A percentile compares a stretch with the other conserved stretches of the same genome.
phyloP scores from a whole-genome alignment of 2,329 filamentous ascomycete genomes.

The Arthrobotrys entomopaga region DNA sequence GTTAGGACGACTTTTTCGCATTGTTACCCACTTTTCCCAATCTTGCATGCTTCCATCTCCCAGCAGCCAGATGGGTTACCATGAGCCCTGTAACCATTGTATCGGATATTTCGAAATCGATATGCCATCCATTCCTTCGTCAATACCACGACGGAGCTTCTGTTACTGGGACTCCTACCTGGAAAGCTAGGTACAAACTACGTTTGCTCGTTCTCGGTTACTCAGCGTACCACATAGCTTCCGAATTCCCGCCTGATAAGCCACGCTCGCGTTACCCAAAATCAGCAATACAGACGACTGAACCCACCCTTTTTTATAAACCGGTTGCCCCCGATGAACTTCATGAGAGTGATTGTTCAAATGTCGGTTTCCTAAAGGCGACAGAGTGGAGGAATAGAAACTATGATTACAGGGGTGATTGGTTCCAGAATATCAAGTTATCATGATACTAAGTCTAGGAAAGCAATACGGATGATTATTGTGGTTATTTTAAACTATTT shows the following conservation, averaged over 20 bases:
- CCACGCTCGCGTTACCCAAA: too few species aligned
- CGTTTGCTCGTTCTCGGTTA: conserved; percentile 7
- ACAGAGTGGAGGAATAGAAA: conserved; percentile 36
- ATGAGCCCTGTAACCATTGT: background rate
- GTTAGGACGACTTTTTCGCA: conserved; percentile 22
- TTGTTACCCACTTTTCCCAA: conserved; percentile 23
- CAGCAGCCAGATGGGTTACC: conserved; percentile 4
- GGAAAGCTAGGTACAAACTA: conserved; percentile 34
- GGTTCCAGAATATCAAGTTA: conserved; percentile 37
- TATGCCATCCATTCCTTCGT: conserved; percentile 16
- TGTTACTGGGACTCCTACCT: background rate
- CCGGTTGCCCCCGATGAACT: conserved; percentile 8
- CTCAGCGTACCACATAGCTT: background rate
- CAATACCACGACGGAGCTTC: conserved; percentile 1
- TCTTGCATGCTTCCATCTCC: conserved; percentile 14
- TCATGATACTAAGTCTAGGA: background rate
- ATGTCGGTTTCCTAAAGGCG: conserved; percentile 9
- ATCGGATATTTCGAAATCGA: background rate
- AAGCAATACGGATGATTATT: too few species aligned
- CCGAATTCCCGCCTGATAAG: too few species aligned
- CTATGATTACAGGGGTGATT: conserved; percentile 26
- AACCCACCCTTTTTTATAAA: conserved; percentile 5
- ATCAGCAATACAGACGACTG: too few species aligned
- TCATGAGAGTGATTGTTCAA: conserved; percentile 8
- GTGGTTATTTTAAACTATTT: too few species aligned